Evolutionary conservation across 2,329 filamentous ascomycete species (phyloP), one percentile per base, ranked within the genome.

Genomic region (Diaporthe ampelina): DNA sequence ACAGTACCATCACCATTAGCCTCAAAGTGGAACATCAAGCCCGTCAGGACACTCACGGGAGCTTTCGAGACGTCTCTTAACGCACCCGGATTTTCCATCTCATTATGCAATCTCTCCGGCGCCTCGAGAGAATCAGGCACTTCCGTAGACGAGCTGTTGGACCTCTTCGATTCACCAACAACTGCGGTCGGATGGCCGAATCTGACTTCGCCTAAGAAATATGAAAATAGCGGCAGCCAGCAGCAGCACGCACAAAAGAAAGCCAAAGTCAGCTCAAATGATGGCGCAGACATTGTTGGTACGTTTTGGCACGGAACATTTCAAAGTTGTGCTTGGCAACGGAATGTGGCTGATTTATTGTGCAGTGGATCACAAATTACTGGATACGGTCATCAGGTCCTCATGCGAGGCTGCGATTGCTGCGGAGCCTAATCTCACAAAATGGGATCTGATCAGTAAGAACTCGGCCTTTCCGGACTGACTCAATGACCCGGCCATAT

Each of bases 71-170:
- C 87, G 0, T 89, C 86, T 0, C 80, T 90, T 11, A 90, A 90
- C 76, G 88, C 85, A 1, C 88, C 88, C 9, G 88, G 88, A 6
- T 90, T 89, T 82, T 88, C 86, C 10, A 86, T 90, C 43, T 89
- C 88, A 0, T 79, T 90, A 0, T 87, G 87, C 43, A 90, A 90
- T 76, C 80, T 90, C 63, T 84, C 84, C 0, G 76, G 73, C 10
- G 80, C 80, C n/a, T 79, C 81, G 9, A 79, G 77, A 52, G 76
- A 80, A 45, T 78, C 77, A 19, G 77, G 76, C 3, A 74, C 76
- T 0, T 59, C 77, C 0, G 76, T 77, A 3, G 81, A 19, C 1
- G 85, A 87, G 40, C 80, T 90, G 32, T 81, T 89, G 29, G 80
- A 83, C 1, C 80, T 90, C 2, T 82, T 90, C 2, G 87, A 89